Evolutionary conservation across 176 grass and related monocot species (phyloP), one percentile per base, ranked within the genome.

Genomic region (Avena eriantha): DNA sequence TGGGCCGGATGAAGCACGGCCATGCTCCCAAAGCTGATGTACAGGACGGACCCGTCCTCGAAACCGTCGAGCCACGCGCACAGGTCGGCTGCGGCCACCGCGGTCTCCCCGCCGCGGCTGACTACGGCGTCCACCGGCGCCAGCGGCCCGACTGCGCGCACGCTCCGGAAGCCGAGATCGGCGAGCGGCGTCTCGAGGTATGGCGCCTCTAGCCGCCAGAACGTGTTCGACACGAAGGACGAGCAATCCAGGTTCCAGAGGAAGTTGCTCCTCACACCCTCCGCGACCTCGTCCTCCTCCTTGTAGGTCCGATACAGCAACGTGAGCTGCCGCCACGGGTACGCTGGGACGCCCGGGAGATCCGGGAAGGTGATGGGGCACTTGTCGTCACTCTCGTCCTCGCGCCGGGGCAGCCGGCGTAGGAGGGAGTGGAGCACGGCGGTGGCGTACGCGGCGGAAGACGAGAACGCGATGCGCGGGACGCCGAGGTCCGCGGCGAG

Each of bases 21-120:
- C 88, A 75, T 87, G 78, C 80, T 90, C 50, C 91, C 93, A 56
- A 95, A 95, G 69, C 88, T 81, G 65, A 93, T 49, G 82, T 93
- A 91, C 24, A 93, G 2, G 9, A 91, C 88, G 7, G 93, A 95
- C 5, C 51, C 65, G 12, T 87, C 76, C 2, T 77, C 36, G 39
- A 41, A 41, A 5, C 39, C 39, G 39, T 8, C 39, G 39, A 41
- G 39, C 91, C 93, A 95, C n/a, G 83, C 82, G 78, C 64, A 65
- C 49, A 89, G 54, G 8, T 92, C 90, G 22, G 14, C 48, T 0
- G 45, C 70, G 10, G 86, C 10, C 23, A 82, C n/a, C 0, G 69
- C 67, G 3, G 57, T 58, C 84, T 49, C 17, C 6, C 88, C 88
- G 7, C 90, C 88, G 22, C 88, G 88, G n/a, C 39, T 22, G 4